phyloP scores from a whole-genome alignment of 2,329 filamentous ascomycete genomes.

The Colletotrichum costaricense region DNA sequence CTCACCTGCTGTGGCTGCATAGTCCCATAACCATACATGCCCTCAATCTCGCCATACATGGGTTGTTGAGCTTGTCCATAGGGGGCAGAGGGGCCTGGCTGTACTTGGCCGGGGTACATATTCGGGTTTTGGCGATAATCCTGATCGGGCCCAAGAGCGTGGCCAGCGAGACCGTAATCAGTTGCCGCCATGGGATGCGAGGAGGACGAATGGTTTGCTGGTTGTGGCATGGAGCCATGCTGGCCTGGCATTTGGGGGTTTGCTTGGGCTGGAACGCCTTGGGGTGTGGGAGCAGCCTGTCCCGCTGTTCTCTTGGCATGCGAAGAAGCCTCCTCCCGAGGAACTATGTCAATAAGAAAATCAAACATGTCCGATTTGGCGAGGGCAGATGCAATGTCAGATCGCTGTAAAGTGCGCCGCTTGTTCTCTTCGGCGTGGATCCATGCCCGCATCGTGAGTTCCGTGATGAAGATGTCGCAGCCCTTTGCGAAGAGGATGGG shows the following conservation, averaged over 20 bases:
- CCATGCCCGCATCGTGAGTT: constrained; percentile 99
- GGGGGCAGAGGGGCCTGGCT: constrained; percentile 74
- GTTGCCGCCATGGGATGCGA: constrained; percentile 68
- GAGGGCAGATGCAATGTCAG: constrained; percentile 94
- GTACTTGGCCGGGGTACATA: constrained; percentile 87
- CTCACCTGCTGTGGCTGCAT: constrained; percentile 87
- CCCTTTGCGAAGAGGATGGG: constrained; percentile 98
- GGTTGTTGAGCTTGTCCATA: constrained; percentile 83
- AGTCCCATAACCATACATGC: constrained; percentile 85
- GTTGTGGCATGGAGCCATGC: constrained; percentile 61
- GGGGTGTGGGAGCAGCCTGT: constrained; percentile 55
- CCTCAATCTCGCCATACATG: constrained; percentile 85
- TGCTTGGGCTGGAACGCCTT: constrained; percentile 45
- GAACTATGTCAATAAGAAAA: constrained; percentile 98
- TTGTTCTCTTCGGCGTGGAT: constrained; percentile 99
- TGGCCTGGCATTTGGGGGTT: constrained; percentile 64
- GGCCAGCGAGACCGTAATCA: constrained; percentile 72
- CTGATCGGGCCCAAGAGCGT: constrained; percentile 74
- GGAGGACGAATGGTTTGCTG: constrained; percentile 63
- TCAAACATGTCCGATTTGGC: constrained; percentile 99
- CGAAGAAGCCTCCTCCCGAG: constrained; percentile 89
- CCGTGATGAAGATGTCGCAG: constrained; percentile 98
- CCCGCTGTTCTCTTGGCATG: constrained; percentile 81
- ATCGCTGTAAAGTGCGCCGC: constrained; percentile 91
- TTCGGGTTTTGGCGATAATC: constrained; percentile 83